Evolutionary conservation across 768 basidiomycete species (phyloP).

Genomic region (Hygrophorus pudorinus): DNA sequence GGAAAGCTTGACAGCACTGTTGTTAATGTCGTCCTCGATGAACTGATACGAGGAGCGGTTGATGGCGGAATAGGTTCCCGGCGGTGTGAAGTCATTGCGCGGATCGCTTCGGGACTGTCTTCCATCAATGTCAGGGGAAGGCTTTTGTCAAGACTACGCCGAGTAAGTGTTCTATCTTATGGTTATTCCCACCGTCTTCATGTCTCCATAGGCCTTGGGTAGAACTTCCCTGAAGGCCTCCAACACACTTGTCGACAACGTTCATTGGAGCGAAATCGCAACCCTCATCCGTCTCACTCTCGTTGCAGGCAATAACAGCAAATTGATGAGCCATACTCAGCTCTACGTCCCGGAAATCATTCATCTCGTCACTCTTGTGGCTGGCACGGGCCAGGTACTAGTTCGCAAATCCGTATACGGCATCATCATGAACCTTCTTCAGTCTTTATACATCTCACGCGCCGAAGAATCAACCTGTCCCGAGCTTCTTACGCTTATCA

Average conservation of each 20-base stretch:
- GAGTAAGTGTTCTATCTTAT: slow-evolving; percentile 31
- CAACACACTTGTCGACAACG: slow-evolving; percentile 55
- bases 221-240: slow-evolving; percentile 61
- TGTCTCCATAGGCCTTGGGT: slow-evolving; percentile 45
- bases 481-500: slow-evolving; percentile 53
- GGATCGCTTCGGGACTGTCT: slow-evolving; percentile 63
- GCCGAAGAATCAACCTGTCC: slow-evolving; percentile 51
- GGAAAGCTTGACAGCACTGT: slow-evolving; percentile 57
- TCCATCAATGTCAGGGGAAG: slow-evolving; percentile 73
- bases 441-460: slow-evolving; percentile 55
- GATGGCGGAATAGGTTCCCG: slow-evolving; percentile 72
- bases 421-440: slow-evolving; percentile 71
- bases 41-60: slow-evolving; percentile 71
- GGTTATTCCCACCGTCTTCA: background rate
- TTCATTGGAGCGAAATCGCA: slow-evolving; percentile 75
- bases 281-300: slow-evolving; percentile 69
- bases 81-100: slow-evolving; percentile 66
- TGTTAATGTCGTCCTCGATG: slow-evolving; percentile 68
- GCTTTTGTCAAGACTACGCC: slow-evolving; percentile 69
- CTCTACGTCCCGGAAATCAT: slow-evolving; percentile 77
- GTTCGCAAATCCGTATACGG: slow-evolving; percentile 80
- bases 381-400: slow-evolving; percentile 61
- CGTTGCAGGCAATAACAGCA: slow-evolving; percentile 58
- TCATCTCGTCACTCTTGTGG: slow-evolving; percentile 71
- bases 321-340: slow-evolving; percentile 54